Evolutionary conservation across 2,329 filamentous ascomycete genomes (phyloP), one percentile per base, ranked within the genome.

Genomic region (Penicillium sp.): DNA sequence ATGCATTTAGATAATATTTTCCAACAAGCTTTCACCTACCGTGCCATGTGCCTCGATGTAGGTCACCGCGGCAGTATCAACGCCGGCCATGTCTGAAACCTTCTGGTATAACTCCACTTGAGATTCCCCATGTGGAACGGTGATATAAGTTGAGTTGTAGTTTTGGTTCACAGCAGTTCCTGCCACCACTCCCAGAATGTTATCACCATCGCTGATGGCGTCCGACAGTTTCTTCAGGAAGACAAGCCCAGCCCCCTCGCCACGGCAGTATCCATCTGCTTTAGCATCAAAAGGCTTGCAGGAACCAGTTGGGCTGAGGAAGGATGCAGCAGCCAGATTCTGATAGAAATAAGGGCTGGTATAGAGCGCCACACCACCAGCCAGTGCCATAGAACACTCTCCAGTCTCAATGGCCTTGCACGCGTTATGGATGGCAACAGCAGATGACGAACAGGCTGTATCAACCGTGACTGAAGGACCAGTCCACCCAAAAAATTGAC

Each of bases 301-400:
- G 38, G 77, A 73, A 1, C 81, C 81, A 0, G 77, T 75, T 28
- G 81, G 76, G 1, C 72, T 77, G 0, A 81, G 79, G 81, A 23
- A 85, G 75, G 48, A 83, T 65, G 64, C 77, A 61, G 20, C 67
- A 55, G 23, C 70, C 68, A 49, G 65, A 66, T 55, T 68, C 64
- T 4, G 67, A 63, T 11, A 73, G 64, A 52, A 66, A 70, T 50
- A 65, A 63, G 16, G 66, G 59, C 0, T 67, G 67, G 23, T 63
- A 12, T 68, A 55, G 66, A 64, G 70, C 68, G 20, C 64, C 7
- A 65, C 50, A 1, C 66, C 66, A 21, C 61, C 58, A 7, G 62
- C 64, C 14, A 69, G 46, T 9, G 68, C 65, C 1, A 66, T 56
- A 2, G 60, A 58, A 16, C 59, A 65, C 24, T 71, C 67, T 1